A percentile compares a stretch with the other conserved stretches of the same genome.
Evolutionary conservation across 495 filamentous ascomycete genomes (phyloP).

Genomic region (Penicillium daleae): DNA sequence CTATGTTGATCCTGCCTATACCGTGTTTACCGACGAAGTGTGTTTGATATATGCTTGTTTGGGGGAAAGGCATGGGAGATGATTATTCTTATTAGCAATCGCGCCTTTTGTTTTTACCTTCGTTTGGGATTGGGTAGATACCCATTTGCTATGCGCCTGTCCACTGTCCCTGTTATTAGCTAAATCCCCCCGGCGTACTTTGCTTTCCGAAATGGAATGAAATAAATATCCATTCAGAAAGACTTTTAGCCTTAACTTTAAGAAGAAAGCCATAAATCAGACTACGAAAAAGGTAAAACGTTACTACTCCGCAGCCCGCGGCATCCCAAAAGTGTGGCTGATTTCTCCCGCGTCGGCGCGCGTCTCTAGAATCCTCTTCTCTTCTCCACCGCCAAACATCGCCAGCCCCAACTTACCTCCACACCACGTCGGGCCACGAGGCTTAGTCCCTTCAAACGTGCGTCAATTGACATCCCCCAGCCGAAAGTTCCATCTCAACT

Average conservation of each 20-base stretch:
- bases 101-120: constrained; percentile 3
- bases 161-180: background rate
- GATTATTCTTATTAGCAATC: background rate
- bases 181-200: constrained; percentile 1
- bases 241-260: background rate
- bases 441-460: constrained; percentile 10
- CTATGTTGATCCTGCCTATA: background rate
- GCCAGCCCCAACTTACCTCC: constrained; percentile 5
- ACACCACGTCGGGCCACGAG: constrained; percentile 16
- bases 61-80: background rate
- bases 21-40: background rate
- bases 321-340: constrained; percentile 9
- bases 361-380: constrained; percentile 31
- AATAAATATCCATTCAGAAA: background rate
- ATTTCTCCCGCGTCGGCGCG: constrained; percentile 33
- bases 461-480: constrained; percentile 4
- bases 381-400: constrained; percentile 32
- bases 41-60: background rate
- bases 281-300: background rate
- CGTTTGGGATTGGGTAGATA: background rate
- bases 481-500: background rate
- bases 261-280: background rate
- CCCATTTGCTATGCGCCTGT: too few species aligned
- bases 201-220: background rate
- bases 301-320: background rate